Percentiles rank a stretch among this genome's conserved stretches.
These are phyloP conservation scores for Austroboletus novae-zelandiae DNA, from an alignment of 1,284 basidiomycete genomes.

Conservation along the genomic window DNA sequence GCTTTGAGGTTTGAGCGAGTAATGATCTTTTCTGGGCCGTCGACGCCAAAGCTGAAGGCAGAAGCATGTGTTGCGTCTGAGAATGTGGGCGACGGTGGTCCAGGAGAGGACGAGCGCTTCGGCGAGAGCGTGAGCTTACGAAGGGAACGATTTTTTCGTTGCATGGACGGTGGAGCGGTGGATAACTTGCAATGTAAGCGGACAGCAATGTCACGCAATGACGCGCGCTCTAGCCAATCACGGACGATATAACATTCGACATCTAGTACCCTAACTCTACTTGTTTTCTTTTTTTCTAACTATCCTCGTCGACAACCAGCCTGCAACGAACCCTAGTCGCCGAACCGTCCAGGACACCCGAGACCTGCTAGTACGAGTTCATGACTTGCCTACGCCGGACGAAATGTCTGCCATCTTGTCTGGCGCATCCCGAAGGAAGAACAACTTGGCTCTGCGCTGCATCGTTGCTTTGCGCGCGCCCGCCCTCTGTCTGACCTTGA, in stretches of 20 bases:
- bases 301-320: too few species aligned
- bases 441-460: slow-evolving; percentile 73
- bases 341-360: neutral
- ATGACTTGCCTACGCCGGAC: slow-evolving; percentile 44
- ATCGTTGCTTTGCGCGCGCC: slow-evolving; percentile 50
- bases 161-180: slow-evolving; percentile 43
- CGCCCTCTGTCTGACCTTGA: slow-evolving; percentile 68
- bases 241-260: neutral
- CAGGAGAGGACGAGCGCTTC: slow-evolving; percentile 49
- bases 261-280: slow-evolving; percentile 11
- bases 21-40: slow-evolving; percentile 78
- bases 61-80: slow-evolving; percentile 79
- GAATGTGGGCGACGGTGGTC: slow-evolving; percentile 78
- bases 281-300: neutral
- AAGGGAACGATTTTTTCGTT: slow-evolving; percentile 56
- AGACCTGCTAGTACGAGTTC: slow-evolving; percentile 21
- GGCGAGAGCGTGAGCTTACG: slow-evolving; percentile 52
- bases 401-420: slow-evolving; percentile 80
- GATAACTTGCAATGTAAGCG: slow-evolving; percentile 9
- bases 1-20: slow-evolving; percentile 77
- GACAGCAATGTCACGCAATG: neutral
- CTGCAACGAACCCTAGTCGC: slow-evolving; percentile 3
- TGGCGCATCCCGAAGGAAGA: slow-evolving; percentile 73
- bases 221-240: neutral
- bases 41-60: slow-evolving; percentile 65